A percentile compares a stretch with the other conserved stretches of the same genome.
phyloP scores from a whole-genome alignment of 2,329 filamentous ascomycete species.

The Botrytis galanthina region DNA sequence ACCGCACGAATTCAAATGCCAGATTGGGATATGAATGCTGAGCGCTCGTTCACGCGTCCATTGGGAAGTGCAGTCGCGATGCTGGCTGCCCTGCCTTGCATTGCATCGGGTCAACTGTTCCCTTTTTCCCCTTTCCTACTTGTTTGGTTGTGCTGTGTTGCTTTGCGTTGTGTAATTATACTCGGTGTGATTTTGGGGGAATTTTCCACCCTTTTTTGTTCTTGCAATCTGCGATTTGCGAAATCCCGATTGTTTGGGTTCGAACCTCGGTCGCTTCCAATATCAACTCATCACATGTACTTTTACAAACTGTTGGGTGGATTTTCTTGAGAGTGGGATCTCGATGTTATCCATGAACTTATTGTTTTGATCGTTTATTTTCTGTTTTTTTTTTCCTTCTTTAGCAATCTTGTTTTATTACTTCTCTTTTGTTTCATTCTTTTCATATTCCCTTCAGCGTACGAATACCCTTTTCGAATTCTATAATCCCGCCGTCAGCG shows the following conservation, averaged over 20 bases:
- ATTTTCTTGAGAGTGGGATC: neutral
- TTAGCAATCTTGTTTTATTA: neutral
- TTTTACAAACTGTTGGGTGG: conserved; percentile 4
- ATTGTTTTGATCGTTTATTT: neutral
- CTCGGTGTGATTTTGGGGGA: neutral
- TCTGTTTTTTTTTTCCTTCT: neutral
- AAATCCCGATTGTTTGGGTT: neutral
- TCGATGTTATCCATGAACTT: neutral
- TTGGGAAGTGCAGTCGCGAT: neutral
- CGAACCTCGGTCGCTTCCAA: conserved; percentile 4
- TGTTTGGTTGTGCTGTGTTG: neutral
- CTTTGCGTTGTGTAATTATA: neutral
- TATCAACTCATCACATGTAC: conserved; percentile 12
- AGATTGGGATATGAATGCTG: conserved; percentile 7
- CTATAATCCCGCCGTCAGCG: neutral
- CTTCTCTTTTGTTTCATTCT: neutral
- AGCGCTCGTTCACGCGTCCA: conserved; percentile 10
- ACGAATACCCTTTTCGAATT: conserved; percentile 2
- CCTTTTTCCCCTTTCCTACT: neutral
- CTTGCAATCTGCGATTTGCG: neutral
- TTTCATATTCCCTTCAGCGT: neutral
- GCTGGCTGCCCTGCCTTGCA: neutral
- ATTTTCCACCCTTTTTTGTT: neutral
- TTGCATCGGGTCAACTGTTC: conserved; percentile 3
- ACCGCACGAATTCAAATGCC: conserved; percentile 4